Evolutionary conservation across 2,329 filamentous ascomycete species (phyloP).

Genomic region (Calycina herbarum): DNA sequence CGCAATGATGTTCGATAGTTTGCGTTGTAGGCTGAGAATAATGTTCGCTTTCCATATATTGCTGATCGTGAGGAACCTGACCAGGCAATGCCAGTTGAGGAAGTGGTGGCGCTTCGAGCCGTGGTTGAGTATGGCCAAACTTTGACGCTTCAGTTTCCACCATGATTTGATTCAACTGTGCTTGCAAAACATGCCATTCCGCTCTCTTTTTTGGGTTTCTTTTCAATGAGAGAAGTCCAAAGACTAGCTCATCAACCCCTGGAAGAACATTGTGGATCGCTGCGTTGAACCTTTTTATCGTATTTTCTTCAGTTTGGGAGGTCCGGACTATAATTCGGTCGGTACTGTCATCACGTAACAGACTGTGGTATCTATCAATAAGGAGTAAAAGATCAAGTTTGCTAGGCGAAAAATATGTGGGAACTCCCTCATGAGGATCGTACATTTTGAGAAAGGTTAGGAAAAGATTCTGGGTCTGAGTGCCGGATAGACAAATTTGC

Average conservation of each 20-base stretch:
- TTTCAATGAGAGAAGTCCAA: background rate
- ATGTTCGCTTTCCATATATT: background rate
- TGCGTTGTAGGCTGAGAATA: background rate
- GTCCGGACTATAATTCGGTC: background rate
- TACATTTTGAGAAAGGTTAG: background rate
- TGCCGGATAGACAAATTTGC: background rate
- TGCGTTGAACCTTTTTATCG: background rate
- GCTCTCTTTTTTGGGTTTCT: background rate
- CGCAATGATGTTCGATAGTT: background rate
- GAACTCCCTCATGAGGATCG: background rate
- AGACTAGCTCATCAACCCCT: background rate
- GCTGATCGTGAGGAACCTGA: background rate
- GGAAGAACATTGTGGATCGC: background rate
- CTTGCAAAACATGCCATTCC: background rate
- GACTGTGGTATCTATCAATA: background rate
- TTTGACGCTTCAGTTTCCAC: background rate
- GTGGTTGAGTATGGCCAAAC: background rate
- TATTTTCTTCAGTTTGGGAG: background rate
- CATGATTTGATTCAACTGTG: background rate
- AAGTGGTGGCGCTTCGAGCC: background rate
- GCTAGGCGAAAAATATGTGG: background rate
- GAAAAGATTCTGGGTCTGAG: background rate
- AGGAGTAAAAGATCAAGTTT: slow-evolving; percentile 2
- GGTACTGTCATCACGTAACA: background rate
- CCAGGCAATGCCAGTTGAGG: background rate